Evolutionary conservation across 208 protist species (phyloP).

Genomic region (Acanthamoeba sp.): DNA sequence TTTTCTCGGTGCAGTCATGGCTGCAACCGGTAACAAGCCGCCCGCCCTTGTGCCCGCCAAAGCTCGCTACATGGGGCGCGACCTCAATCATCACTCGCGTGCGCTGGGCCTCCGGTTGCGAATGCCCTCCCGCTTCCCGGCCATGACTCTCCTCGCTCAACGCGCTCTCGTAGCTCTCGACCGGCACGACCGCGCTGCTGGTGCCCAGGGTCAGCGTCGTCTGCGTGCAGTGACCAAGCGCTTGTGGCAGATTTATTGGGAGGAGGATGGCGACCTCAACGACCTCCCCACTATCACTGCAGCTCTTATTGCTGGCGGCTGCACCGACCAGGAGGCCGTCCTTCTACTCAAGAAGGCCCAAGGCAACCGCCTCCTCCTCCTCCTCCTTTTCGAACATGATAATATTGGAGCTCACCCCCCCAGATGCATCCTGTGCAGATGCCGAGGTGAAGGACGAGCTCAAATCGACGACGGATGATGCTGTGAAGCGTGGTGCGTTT

Average conservation of each 20-base stretch:
- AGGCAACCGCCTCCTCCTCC: neutral
- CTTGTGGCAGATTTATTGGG: constrained; percentile 65
- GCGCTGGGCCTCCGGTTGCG: neutral
- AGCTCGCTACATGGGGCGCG: constrained; percentile 38
- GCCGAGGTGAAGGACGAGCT: constrained; percentile 47
- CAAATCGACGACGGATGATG: constrained; percentile 38
- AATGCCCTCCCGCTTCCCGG: constrained; percentile 21
- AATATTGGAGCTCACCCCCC: no score
- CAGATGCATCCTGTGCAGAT: no score
- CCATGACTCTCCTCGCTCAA: constrained; percentile 13
- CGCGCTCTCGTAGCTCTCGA: constrained; percentile 13
- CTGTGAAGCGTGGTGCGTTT: constrained; percentile 33
- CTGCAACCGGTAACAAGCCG: constrained; percentile 33
- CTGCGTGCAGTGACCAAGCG: constrained; percentile 7
- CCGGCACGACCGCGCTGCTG: neutral
- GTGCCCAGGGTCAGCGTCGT: neutral
- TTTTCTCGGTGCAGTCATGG: constrained; percentile 64
- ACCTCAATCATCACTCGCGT: neutral
- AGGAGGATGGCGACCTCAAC: constrained; percentile 41
- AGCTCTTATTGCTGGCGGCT: neutral
- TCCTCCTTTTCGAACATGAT: neutral
- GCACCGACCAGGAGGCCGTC: neutral
- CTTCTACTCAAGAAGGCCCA: constrained; percentile 4
- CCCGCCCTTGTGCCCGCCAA: constrained; percentile 27
- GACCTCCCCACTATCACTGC: neutral